A percentile compares a stretch with the other conserved stretches of the same genome.
phyloP scores from a whole-genome alignment of 371 early-diverging fungal species.

The Umbelopsis sp. region DNA sequence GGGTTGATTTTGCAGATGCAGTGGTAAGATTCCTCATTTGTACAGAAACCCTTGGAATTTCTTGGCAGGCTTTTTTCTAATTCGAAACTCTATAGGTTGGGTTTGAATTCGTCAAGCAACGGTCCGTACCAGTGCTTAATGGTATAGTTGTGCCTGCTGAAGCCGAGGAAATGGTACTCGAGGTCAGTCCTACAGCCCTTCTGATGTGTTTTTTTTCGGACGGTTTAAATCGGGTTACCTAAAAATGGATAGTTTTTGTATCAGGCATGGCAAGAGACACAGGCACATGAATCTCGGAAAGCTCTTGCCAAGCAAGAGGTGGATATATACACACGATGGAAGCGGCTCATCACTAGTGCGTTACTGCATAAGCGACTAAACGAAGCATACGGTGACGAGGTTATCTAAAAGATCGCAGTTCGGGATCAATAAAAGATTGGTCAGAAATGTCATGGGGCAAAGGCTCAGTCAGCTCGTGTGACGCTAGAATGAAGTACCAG shows the following conservation, averaged over 20 bases:
- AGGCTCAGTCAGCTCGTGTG: too few relatives aligned
- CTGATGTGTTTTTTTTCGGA: background rate
- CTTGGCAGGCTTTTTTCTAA: background rate
- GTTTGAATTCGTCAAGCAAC: conserved; percentile 75
- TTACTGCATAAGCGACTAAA: conserved; percentile 57
- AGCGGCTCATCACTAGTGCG: conserved; percentile 58
- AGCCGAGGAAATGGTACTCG: conserved; percentile 58
- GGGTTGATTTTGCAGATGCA: conserved; percentile 81
- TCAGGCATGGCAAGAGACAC: conserved; percentile 56
- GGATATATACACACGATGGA: conserved; percentile 62
- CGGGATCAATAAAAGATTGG: too few relatives aligned
- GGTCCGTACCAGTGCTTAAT: conserved; percentile 64
- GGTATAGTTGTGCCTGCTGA: conserved; percentile 80
- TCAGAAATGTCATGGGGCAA: too few relatives aligned
- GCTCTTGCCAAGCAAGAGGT: conserved; percentile 52
- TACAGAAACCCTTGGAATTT: background rate
- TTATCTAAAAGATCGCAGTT: too few relatives aligned
- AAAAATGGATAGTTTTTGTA: background rate
- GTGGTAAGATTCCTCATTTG: conserved; percentile 52
- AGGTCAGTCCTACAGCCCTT: conserved; percentile 44
- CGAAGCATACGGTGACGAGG: conserved; percentile 50
- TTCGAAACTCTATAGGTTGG: conserved; percentile 47
- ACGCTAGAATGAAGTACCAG: background rate
- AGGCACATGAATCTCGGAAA: conserved; percentile 43
- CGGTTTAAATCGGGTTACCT: background rate